Evolutionary conservation across 192 early-diverging fungal genomes (phyloP).

Genomic region (Martensiomyces pterosporus): DNA sequence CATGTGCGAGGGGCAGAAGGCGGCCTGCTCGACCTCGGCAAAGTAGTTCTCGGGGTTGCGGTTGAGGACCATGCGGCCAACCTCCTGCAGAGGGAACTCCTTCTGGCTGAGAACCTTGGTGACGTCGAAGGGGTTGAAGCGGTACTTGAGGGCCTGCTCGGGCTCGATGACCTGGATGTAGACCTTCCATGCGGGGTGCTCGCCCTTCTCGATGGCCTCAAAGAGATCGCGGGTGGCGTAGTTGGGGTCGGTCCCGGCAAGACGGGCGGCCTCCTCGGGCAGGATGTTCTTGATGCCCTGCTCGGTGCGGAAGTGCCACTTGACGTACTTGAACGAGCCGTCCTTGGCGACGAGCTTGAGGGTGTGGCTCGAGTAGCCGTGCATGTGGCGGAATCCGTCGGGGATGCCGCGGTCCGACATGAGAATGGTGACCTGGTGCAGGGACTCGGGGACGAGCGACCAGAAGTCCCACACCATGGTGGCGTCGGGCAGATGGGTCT

Average conservation of each 20-base stretch:
- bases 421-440: constrained; percentile 76
- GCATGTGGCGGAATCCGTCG: constrained; percentile 74
- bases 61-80: constrained; percentile 75
- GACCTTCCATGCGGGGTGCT: constrained; percentile 69
- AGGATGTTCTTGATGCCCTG: constrained; percentile 72
- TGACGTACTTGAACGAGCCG: constrained; percentile 70
- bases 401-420: constrained; percentile 84
- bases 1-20: constrained; percentile 73
- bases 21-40: constrained; percentile 79
- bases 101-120: constrained; percentile 82
- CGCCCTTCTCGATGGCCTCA: constrained; percentile 62
- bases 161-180: constrained; percentile 72
- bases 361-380: constrained; percentile 78
- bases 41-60: constrained; percentile 83
- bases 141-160: constrained; percentile 65
- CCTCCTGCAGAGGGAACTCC: constrained; percentile 69
- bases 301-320: constrained; percentile 82
- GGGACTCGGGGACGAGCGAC: constrained; percentile 68
- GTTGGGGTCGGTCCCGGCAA: constrained; percentile 67
- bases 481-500: constrained; percentile 65
- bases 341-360: constrained; percentile 67
- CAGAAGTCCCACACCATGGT: constrained; percentile 80
- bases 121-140: constrained; percentile 76
- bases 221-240: constrained; percentile 74
- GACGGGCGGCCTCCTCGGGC: constrained; percentile 56